Base-by-base conservation (phyloP, 208 protist genomes). In the Wallacemonas sp. region DNA sequence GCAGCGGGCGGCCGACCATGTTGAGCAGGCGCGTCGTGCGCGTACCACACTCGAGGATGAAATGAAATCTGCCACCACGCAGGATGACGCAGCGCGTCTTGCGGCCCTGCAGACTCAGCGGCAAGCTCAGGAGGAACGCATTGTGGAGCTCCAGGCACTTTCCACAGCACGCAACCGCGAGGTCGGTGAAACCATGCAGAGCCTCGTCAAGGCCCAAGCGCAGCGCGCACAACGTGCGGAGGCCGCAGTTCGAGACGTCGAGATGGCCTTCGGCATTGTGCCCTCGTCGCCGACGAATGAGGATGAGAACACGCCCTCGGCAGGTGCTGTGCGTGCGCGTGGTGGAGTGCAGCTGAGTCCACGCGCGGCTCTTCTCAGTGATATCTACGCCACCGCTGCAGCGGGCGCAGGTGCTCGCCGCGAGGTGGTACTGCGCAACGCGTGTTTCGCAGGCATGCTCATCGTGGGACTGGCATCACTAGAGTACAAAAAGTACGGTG, bases 401-500 rank as follows among this genome's bases (percentile, higher is more conserved):
- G 49, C 27, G 24, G 36, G 49, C 31, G 49, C 66, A 33, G n/a
- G 62, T 17, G 21, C 44, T 17, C 38, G 66, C 0, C 46, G 46
- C 21, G 70, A 73, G 26, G 38, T 44, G 2, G 30, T 44, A 17
- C 70, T 59, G 61, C 58, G 68, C 51, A 41, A 63, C 53, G 55
- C 53, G 21, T 76, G 66, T 28, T 67, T 78, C 4, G 44, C 59
- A 5, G 64, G 55, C 0, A 39, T 82, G 30, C 41, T 82, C 6
- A 4, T 75, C 26, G 24, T 56, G 5, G 61, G 65, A 2, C 33
- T 78, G 17, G 42, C 56, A 4, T 61, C 70, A 21, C 54, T 77
- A 4, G 46, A 76, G 66, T 80, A 73, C 62, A 68, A 65, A 38
- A 75, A 68, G 63, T 77, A 76, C 49, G 26, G 42, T 2, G 61